These are phyloP conservation scores for Plasmodium chabaudi DNA, from an alignment of 169 alveolate species.

Conservation along the genomic window DNA sequence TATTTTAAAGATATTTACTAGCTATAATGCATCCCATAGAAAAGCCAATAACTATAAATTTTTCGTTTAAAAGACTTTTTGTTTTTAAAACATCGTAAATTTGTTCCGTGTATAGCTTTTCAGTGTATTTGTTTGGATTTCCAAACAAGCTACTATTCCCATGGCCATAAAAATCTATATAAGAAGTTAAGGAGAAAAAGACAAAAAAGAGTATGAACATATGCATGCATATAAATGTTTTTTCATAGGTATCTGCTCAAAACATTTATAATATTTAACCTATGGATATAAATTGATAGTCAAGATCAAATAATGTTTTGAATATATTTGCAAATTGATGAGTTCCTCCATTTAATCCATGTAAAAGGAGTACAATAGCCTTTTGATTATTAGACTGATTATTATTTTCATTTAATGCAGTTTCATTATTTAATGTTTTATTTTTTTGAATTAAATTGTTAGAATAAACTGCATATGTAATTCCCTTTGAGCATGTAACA, in stretches of 20 bases:
- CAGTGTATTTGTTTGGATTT: constrained; percentile 52
- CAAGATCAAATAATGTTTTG: constrained; percentile 1
- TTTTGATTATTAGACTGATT: constrained; percentile 11
- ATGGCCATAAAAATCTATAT: constrained; percentile 63
- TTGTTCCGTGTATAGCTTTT: constrained; percentile 66
- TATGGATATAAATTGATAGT: constrained; percentile 52
- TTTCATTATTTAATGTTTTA: constrained; percentile 4
- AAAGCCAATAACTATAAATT: constrained; percentile 48
- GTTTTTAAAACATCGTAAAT: constrained; percentile 63
- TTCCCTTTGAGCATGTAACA: constrained; percentile 39
- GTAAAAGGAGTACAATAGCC: constrained; percentile 37
- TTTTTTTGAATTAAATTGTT: constrained; percentile 18
- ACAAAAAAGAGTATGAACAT: background rate
- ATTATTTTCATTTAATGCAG: background rate
- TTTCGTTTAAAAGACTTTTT: constrained; percentile 49
- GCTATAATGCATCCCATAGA: constrained; percentile 77
- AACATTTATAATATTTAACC: constrained; percentile 8
- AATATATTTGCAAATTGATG: constrained; percentile 57
- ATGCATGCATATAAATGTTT: too few relatives aligned
- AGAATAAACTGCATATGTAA: constrained; percentile 52
- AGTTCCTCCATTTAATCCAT: constrained; percentile 64
- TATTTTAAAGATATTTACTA: constrained; percentile 9
- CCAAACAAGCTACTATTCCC: constrained; percentile 41
- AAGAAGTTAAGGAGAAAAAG: background rate
- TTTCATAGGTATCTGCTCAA: too few relatives aligned